Base-by-base conservation (phyloP, 139 green algal genomes). In the Chlamydomonas applanata region DNA sequence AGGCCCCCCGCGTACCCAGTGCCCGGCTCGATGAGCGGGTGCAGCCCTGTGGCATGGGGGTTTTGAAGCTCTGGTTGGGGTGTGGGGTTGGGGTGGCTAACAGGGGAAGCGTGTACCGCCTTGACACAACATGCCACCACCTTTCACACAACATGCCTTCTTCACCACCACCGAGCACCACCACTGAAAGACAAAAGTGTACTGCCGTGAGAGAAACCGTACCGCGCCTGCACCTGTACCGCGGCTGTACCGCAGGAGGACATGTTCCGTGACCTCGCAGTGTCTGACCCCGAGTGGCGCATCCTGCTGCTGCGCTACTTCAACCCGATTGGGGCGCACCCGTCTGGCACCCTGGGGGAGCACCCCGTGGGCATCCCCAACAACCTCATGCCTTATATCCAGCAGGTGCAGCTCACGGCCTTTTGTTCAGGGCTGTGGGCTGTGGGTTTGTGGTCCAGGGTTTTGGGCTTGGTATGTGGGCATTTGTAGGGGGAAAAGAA, bases 361-460 rank as follows among this genome's bases (percentile, higher is more conserved):
- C 92, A 98, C 84, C 95, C 95, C 30, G 87, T 95, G 29, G 94
- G 93, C 73, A 92, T 98, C 71, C 95, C 97, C 65, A 98, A 98
- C 90, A 99, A 99, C 90, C 87, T 99, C 45, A 98, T 99, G 96
- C 96, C 96, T 13, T 99, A 96, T 86, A 88, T 99, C 33, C 95
- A 98, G 77, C 92, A 97, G 86, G 85, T 87, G 34, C 0, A 53
- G 11, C 40, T 49, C n/a, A n/a, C n/a, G n/a, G n/a, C n/a, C n/a
- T n/a, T n/a, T 1, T 5, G 3, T 33, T 5, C 9, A 35, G 34
- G 19, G 22, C 2, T 71, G 20, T 22, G 11, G 14, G 24, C 57
- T 35, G n/a, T 32, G 57, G 11, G 11, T 29, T 66, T 32, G 57
- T 22, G 16, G 22, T 17, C 57, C 24, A 11, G 16, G 11, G 19